These are phyloP conservation scores for Alternaria brassicae DNA, from an alignment of 2,329 filamentous ascomycete species.

Conservation along the genomic window DNA sequence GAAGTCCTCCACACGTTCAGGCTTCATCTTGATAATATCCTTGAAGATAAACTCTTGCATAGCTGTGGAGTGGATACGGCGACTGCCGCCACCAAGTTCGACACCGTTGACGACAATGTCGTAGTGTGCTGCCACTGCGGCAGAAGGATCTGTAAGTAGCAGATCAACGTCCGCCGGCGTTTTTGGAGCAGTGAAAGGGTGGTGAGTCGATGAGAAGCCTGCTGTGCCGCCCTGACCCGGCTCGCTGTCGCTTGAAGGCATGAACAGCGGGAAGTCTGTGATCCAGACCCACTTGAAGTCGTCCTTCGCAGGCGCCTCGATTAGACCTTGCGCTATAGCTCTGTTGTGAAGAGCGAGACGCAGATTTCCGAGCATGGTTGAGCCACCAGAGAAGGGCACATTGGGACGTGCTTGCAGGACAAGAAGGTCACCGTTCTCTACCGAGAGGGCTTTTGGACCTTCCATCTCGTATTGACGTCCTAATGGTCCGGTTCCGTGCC, in stretches of 20 bases:
- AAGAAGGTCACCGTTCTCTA: slow-evolving; percentile 75
- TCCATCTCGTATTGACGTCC: slow-evolving; percentile 74
- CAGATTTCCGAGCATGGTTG: slow-evolving; percentile 74
- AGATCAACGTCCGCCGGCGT: slow-evolving; percentile 74
- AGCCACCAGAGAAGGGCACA: slow-evolving; percentile 72
- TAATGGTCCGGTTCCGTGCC: slow-evolving; percentile 78
- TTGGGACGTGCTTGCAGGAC: slow-evolving; percentile 79
- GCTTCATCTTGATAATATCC: slow-evolving; percentile 79
- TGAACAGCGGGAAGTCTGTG: slow-evolving; percentile 90
- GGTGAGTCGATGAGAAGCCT: slow-evolving; percentile 86
- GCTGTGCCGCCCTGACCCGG: slow-evolving; percentile 83
- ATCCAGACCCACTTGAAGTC: slow-evolving; percentile 83
- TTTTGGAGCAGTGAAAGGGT: slow-evolving; percentile 92
- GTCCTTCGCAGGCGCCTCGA: slow-evolving; percentile 56
- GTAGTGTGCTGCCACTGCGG: slow-evolving; percentile 85
- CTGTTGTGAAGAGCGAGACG: slow-evolving; percentile 73
- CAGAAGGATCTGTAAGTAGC: slow-evolving; percentile 73
- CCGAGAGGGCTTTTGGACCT: slow-evolving; percentile 60
- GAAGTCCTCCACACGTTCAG: slow-evolving; percentile 78
- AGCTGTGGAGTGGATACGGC: slow-evolving; percentile 84
- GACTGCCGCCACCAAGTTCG: slow-evolving; percentile 90
- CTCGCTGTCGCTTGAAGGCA: slow-evolving; percentile 67
- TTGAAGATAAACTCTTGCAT: slow-evolving; percentile 87
- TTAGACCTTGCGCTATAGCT: slow-evolving; percentile 68
- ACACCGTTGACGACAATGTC: slow-evolving; percentile 95